Evolutionary conservation across 495 filamentous ascomycete genomes (phyloP).

Genomic region (Penicillium macrosclerotiorum): DNA sequence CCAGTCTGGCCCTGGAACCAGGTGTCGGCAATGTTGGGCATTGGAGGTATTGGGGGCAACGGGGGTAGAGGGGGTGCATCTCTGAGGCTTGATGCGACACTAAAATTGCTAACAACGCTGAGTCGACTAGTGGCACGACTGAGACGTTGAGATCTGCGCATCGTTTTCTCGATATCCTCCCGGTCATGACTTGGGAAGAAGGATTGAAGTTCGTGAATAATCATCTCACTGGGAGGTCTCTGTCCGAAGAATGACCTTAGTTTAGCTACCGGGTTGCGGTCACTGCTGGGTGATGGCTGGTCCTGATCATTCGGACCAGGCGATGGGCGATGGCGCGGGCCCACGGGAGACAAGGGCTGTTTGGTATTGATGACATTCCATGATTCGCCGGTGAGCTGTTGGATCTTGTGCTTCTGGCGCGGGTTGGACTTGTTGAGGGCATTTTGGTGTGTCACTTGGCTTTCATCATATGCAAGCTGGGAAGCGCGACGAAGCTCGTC

Average conservation of each 20-base stretch:
- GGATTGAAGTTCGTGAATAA: conserved; percentile 89
- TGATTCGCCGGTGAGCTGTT: conserved; percentile 79
- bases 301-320: conserved; percentile 50
- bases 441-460: conserved; percentile 65
- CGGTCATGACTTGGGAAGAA: conserved; percentile 96
- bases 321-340: conserved; percentile 59
- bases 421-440: conserved; percentile 60
- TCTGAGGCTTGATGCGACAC: conserved; percentile 84
- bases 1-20: conserved; percentile 75
- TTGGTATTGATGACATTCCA: conserved; percentile 68
- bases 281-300: conserved; percentile 33
- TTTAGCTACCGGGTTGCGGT: conserved; percentile 54
- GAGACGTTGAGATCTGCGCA: conserved; percentile 83
- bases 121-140: conserved; percentile 89
- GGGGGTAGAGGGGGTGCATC: conserved; percentile 49
- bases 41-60: conserved; percentile 65
- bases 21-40: conserved; percentile 92
- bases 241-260: conserved; percentile 81
- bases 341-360: conserved; percentile 77
- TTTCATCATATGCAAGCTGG: conserved; percentile 78
- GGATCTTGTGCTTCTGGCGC: conserved; percentile 72
- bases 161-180: conserved; percentile 90
- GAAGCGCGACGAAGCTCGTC: conserved; percentile 80
- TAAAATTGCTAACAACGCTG: conserved; percentile 90
- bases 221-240: conserved; percentile 92